These are phyloP conservation scores for Lyophyllum atratum DNA, from an alignment of 768 basidiomycete genomes.

Conservation along the genomic window DNA sequence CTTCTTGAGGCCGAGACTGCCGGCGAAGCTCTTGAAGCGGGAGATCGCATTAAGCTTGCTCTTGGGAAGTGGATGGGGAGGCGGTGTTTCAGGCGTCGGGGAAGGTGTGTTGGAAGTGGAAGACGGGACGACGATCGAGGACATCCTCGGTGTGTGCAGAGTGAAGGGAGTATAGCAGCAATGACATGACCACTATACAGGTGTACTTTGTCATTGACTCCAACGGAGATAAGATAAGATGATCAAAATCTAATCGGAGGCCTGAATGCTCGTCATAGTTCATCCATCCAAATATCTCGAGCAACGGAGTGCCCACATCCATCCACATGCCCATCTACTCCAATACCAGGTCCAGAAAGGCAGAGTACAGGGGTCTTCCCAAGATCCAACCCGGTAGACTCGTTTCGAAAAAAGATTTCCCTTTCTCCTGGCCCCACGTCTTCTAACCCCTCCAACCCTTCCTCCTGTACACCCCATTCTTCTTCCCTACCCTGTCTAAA, in stretches of 20 bases:
- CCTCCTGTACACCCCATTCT: constrained; percentile 21
- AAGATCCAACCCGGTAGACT: background rate
- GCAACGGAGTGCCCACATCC: constrained; percentile 44
- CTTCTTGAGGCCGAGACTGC: constrained; percentile 20
- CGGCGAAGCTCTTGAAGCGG: constrained; percentile 37
- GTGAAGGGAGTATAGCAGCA: background rate
- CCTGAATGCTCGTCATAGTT: background rate
- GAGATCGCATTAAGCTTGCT: constrained; percentile 36
- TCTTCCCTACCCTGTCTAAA: constrained; percentile 22
- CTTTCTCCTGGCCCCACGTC: constrained; percentile 32
- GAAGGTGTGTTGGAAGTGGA: background rate
- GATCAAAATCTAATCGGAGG: background rate
- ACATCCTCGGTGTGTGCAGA: background rate
- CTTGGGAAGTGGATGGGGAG: constrained; percentile 23
- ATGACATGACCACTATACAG: background rate
- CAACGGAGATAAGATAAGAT: constrained; percentile 7
- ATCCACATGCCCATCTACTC: constrained; percentile 29
- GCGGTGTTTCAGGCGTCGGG: background rate
- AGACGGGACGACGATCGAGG: background rate
- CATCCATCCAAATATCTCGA: constrained; percentile 19
- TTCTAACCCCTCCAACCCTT: constrained; percentile 37
- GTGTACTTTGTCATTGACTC: background rate
- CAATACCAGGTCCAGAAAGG: constrained; percentile 33
- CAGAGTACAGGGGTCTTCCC: constrained; percentile 38
- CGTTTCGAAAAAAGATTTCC: constrained; percentile 27